phyloP scores from a whole-genome alignment of 176 grass and related monocot species.

The Saccharum officinarum region DNA sequence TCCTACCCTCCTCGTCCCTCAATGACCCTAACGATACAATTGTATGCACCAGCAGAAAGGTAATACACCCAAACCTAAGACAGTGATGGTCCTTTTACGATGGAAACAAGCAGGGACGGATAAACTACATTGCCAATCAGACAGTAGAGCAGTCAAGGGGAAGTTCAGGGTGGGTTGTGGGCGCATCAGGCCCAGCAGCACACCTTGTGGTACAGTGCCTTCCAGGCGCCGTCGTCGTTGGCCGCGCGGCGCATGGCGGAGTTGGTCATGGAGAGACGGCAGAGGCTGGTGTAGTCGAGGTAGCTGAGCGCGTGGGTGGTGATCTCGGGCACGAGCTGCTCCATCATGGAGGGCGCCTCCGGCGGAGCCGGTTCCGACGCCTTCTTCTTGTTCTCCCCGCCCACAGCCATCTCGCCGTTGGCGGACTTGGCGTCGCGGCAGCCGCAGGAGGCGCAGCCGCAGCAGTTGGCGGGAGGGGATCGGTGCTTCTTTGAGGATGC shows the following conservation, averaged over 20 bases:
- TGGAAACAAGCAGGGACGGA: neutral
- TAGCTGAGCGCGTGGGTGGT: constrained; percentile 96
- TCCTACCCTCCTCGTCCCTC: neutral
- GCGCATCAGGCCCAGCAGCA: neutral
- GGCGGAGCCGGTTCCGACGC: constrained; percentile 8
- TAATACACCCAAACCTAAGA: neutral
- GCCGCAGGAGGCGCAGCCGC: constrained; percentile 40
- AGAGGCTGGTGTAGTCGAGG: constrained; percentile 93
- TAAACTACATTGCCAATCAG: constrained; percentile 1
- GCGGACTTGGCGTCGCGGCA: constrained; percentile 13
- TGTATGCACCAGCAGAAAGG: neutral
- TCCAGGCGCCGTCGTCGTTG: constrained; percentile 95
- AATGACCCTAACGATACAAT: neutral
- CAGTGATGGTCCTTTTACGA: neutral
- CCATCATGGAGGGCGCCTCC: constrained; percentile 82
- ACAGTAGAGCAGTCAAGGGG: constrained; percentile 5
- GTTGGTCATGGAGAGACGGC: constrained; percentile 97
- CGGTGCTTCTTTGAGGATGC: constrained; percentile 19
- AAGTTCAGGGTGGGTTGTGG: neutral
- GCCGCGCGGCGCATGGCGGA: constrained; percentile 93
- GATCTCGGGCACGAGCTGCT: constrained; percentile 98
- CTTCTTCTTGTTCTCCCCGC: constrained; percentile 58
- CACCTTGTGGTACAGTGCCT: constrained; percentile 91
- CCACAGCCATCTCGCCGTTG: constrained; percentile 76
- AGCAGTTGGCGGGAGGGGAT: neutral